Conservation (phyloP, 2,329 filamentous ascomycete species). For the Hymenoscyphus infarciens region DNA sequence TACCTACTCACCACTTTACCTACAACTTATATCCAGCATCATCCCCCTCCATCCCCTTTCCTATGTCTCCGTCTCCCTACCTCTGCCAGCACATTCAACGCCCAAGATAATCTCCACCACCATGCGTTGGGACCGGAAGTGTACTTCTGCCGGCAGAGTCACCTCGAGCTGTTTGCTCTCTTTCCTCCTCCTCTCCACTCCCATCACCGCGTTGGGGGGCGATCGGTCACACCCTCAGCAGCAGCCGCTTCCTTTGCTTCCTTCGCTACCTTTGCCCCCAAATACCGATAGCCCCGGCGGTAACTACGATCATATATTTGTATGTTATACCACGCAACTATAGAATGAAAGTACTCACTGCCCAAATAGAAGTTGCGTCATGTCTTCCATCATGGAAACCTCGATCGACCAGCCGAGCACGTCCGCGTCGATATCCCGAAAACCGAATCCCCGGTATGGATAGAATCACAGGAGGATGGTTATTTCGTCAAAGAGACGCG, state of each 20-base stretch:
- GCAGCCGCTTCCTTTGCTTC: slow-evolving; percentile 35
- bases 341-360: slow-evolving; percentile 15
- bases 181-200: slow-evolving; percentile 48
- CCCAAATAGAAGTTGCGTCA: slow-evolving; percentile 65
- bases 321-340: slow-evolving; percentile 29
- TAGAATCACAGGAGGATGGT: slow-evolving; percentile 55
- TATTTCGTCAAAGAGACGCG: slow-evolving; percentile 49
- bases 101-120: not conserved
- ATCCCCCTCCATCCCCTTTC: not conserved
- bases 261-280: slow-evolving; percentile 36
- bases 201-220: slow-evolving; percentile 37
- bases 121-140: slow-evolving; percentile 31
- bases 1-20: not conserved
- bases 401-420: slow-evolving; percentile 74
- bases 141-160: slow-evolving; percentile 58
- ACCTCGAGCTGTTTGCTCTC: slow-evolving; percentile 45
- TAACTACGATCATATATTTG: slow-evolving; percentile 49
- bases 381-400: slow-evolving; percentile 87
- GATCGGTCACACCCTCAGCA: slow-evolving; percentile 31
- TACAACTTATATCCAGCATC: slow-evolving; percentile 3
- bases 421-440: slow-evolving; percentile 67
- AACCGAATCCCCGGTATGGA: slow-evolving; percentile 52
- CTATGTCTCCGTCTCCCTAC: slow-evolving; percentile 9
- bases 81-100: not conserved
- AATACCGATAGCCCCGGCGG: slow-evolving; percentile 46